These are phyloP conservation scores for Carex cristatella DNA, from an alignment of 176 grass and related monocot species.

Conservation along the genomic window DNA sequence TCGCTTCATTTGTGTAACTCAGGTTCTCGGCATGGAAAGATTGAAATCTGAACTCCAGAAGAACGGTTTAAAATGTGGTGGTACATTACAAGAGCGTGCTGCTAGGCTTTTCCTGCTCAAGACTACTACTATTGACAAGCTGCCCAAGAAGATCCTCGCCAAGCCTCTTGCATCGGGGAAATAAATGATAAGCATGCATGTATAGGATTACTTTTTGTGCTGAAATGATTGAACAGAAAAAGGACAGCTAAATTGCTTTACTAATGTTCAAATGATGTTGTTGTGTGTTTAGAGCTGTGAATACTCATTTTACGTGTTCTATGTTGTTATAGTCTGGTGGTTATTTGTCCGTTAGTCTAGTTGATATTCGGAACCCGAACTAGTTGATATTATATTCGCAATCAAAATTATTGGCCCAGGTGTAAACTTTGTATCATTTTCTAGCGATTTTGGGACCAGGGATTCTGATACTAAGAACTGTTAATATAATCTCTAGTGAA, in stretches of 20 bases:
- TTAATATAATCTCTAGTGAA: no score
- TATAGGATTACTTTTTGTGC: neutral
- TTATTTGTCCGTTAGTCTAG: neutral
- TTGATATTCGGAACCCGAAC: neutral
- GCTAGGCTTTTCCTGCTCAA: constrained; percentile 87
- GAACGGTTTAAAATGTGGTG: constrained; percentile 69
- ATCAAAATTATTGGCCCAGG: neutral
- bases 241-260: neutral
- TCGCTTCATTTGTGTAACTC: constrained; percentile 5
- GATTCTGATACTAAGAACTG: no score
- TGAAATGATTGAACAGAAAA: neutral
- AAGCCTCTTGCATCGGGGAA: constrained; percentile 26
- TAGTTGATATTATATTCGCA: neutral
- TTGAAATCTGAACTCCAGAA: constrained; percentile 78
- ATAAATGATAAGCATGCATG: neutral
- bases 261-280: neutral
- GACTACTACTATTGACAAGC: constrained; percentile 68
- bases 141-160: constrained; percentile 87
- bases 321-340: neutral
- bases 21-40: constrained; percentile 70
- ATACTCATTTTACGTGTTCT: neutral
- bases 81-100: constrained; percentile 85
- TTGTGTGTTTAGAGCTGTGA: neutral
- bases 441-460: no score
- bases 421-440: neutral